Percentiles rank a stretch among this genome's conserved stretches.
These are phyloP conservation scores for Metschnikowia hibisci DNA, from an alignment of 805 yeast genomes.

Conservation along the genomic window DNA sequence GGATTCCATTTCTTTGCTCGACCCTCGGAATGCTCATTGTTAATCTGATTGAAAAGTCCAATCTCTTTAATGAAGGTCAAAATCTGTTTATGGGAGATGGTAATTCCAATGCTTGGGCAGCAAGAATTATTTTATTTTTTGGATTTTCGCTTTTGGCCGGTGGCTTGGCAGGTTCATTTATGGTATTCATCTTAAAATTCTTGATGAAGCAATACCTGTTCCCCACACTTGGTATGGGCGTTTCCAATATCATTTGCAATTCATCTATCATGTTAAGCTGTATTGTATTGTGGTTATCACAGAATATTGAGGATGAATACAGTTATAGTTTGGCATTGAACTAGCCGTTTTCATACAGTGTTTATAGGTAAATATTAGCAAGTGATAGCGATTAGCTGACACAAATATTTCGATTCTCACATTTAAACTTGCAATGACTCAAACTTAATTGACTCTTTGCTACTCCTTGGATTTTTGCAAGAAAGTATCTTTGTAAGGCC, in stretches of 20 bases:
- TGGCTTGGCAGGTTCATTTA: slow-evolving; percentile 88
- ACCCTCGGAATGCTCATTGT: slow-evolving; percentile 85
- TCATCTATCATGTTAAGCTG: slow-evolving; percentile 83
- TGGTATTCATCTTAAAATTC: slow-evolving; percentile 82
- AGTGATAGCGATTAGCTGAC: neutral
- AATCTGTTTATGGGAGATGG: slow-evolving; percentile 41
- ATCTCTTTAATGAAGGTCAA: slow-evolving; percentile 43
- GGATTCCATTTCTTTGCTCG: slow-evolving; percentile 91
- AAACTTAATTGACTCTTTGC: neutral
- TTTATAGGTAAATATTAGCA: neutral
- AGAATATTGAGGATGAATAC: slow-evolving; percentile 93
- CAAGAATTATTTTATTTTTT: slow-evolving; percentile 80
- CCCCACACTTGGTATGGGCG: slow-evolving; percentile 94
- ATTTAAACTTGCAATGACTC: neutral
- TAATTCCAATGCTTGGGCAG: slow-evolving; percentile 79
- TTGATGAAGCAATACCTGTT: slow-evolving; percentile 70
- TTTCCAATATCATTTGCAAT: slow-evolving; percentile 79
- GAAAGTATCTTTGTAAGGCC: slow-evolving; percentile 35
- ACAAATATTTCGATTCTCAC: no score
- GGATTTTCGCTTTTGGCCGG: slow-evolving; percentile 94
- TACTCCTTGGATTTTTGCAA: slow-evolving; percentile 8
- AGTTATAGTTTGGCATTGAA: slow-evolving; percentile 82
- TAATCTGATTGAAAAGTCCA: slow-evolving; percentile 66
- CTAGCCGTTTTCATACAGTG: slow-evolving; percentile 5
- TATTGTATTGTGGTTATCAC: slow-evolving; percentile 86